Evolutionary conservation across 305 asterid genomes (phyloP).

Genomic region (Petunia hybrid): DNA sequence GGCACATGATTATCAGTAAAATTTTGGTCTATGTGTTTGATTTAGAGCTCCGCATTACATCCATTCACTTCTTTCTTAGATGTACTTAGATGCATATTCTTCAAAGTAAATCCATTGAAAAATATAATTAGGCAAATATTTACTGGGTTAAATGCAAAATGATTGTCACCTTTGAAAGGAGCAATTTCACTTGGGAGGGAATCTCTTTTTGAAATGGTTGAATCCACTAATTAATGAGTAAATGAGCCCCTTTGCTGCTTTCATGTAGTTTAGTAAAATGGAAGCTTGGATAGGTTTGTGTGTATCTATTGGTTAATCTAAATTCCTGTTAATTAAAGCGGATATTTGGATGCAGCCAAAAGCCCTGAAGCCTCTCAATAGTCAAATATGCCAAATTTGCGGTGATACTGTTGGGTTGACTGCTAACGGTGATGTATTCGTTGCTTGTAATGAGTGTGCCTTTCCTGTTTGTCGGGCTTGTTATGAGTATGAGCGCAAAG

Average conservation of each 20-base stretch:
- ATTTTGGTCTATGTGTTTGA: not conserved
- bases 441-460: conserved; percentile 79
- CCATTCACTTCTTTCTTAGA: not conserved
- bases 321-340: not conserved
- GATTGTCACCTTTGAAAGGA: not conserved
- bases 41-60: not conserved
- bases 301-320: not conserved
- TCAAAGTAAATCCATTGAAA: not conserved
- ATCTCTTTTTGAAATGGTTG: conserved; percentile 2
- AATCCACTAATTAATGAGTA: not conserved
- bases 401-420: conserved; percentile 65
- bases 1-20: not conserved
- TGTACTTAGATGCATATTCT: not conserved
- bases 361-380: conserved; percentile 51
- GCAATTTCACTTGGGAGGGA: not conserved
- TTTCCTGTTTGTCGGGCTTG: conserved; percentile 75
- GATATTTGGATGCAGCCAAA: conserved; percentile 51
- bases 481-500: conserved; percentile 74
- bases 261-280: not conserved
- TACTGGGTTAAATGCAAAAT: not conserved
- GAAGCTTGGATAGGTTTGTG: not conserved
- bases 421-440: conserved; percentile 59
- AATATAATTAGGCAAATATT: not conserved
- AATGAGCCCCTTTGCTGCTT: no score
- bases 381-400: conserved; percentile 70